phyloP scores from a whole-genome alignment of 352 stramenopile species.

The Pythium folliculosum region DNA sequence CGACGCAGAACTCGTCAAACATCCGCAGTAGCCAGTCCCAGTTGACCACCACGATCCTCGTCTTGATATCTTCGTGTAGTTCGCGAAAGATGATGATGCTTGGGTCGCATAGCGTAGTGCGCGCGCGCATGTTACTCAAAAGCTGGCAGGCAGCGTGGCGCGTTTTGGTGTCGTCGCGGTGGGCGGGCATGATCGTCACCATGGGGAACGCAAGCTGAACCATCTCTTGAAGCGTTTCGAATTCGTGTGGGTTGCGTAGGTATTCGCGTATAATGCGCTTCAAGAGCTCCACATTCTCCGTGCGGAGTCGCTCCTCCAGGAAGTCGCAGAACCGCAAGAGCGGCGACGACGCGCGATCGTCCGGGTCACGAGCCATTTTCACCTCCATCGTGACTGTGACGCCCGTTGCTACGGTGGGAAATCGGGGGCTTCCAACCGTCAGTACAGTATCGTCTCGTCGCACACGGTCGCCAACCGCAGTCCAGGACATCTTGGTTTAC shows the following conservation, averaged over 20 bases:
- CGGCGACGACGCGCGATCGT: background rate
- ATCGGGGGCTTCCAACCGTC: background rate
- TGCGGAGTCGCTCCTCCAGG: background rate
- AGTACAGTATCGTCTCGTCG: background rate
- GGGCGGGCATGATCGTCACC: constrained; percentile 2
- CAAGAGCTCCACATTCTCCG: constrained; percentile 7
- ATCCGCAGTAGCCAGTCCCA: constrained; percentile 10
- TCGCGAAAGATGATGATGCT: background rate
- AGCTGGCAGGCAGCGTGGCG: background rate
- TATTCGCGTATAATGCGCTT: constrained; percentile 7
- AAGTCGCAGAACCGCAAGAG: constrained; percentile 7
- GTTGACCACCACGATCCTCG: background rate
- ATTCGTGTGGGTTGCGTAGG: background rate
- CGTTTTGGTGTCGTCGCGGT: background rate
- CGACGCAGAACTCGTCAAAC: constrained; percentile 3
- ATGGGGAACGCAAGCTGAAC: background rate
- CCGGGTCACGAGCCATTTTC: background rate
- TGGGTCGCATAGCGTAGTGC: background rate
- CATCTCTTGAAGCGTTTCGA: constrained; percentile 1
- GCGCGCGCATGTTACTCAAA: background rate
- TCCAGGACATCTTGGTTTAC: too few relatives aligned
- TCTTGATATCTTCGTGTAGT: background rate
- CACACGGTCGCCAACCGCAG: background rate
- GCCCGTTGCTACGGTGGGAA: background rate
- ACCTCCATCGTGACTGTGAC: background rate